Conservation (phyloP, 148 eudicot genomes). For the Euryodendron excelsum region DNA sequence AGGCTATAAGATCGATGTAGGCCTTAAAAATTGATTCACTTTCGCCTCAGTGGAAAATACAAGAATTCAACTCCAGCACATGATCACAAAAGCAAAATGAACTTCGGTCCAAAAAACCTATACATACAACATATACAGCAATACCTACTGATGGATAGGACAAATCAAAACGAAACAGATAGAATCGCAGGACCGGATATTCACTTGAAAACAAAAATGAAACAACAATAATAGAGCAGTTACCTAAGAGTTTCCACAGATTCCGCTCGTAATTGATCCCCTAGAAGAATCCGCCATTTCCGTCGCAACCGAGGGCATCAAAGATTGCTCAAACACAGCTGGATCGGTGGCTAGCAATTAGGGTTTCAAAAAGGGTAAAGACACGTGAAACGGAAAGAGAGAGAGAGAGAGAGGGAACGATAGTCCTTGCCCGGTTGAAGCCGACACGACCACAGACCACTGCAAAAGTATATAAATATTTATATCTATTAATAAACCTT, state of each 20-base stretch:
- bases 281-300: slow-evolving; percentile 4
- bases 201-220: background rate
- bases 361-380: slow-evolving; percentile 24
- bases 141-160: background rate
- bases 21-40: too few species aligned
- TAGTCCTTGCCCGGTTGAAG: slow-evolving; percentile 29
- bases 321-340: background rate
- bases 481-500: background rate
- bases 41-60: too few species aligned
- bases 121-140: background rate
- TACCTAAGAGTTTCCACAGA: background rate
- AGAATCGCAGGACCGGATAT: background rate
- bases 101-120: too few species aligned
- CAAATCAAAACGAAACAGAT: background rate
- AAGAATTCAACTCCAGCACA: too few species aligned
- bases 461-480: background rate
- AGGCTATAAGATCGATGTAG: background rate
- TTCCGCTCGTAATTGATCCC: background rate
- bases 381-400: slow-evolving; percentile 8
- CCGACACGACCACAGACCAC: slow-evolving; percentile 25
- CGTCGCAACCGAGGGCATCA: background rate
- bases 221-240: background rate
- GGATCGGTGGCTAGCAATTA: slow-evolving; percentile 2
- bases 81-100: too few species aligned
- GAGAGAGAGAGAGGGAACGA: slow-evolving; percentile 15